Evolutionary conservation across 1,284 basidiomycete genomes (phyloP).

Genomic region (Mycena sp.): DNA sequence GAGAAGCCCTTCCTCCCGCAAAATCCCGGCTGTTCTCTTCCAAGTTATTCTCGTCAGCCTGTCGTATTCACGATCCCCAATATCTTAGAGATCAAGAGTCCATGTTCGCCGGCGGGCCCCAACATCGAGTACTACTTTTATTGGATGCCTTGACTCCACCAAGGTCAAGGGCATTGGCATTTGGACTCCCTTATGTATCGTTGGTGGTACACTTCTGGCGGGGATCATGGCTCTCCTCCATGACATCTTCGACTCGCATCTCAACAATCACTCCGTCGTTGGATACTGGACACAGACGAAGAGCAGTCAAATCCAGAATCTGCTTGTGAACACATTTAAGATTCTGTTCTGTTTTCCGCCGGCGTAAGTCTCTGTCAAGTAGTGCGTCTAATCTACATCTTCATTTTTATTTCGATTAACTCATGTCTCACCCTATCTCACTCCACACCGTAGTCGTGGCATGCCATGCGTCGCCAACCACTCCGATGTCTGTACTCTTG

Average conservation of each 20-base stretch:
- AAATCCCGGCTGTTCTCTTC: too few relatives aligned
- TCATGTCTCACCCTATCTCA: background rate
- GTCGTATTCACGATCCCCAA: too few relatives aligned
- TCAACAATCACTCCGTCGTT: slow-evolving; percentile 5
- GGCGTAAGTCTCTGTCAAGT: background rate
- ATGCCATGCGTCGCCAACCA: slow-evolving; percentile 6
- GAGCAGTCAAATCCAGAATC: slow-evolving; percentile 9
- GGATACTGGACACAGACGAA: slow-evolving; percentile 13
- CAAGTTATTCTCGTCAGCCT: too few relatives aligned
- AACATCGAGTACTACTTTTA: too few relatives aligned
- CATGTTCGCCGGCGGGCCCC: too few relatives aligned
- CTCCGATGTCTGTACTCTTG: background rate
- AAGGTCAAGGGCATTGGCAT: background rate
- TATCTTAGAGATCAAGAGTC: too few relatives aligned
- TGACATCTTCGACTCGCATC: slow-evolving; percentile 5
- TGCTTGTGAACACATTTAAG: background rate
- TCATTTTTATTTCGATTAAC: too few relatives aligned
- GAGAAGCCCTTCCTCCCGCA: too few relatives aligned
- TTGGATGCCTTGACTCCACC: too few relatives aligned
- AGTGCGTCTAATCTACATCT: too few relatives aligned
- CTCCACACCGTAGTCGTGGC: slow-evolving; percentile 1
- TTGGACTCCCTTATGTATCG: background rate
- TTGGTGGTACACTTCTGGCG: background rate
- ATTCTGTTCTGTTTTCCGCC: background rate
- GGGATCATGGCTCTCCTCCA: background rate